Evolutionary conservation across 2,329 filamentous ascomycete species (phyloP).

Genomic region (Podosphaera aphanis): DNA sequence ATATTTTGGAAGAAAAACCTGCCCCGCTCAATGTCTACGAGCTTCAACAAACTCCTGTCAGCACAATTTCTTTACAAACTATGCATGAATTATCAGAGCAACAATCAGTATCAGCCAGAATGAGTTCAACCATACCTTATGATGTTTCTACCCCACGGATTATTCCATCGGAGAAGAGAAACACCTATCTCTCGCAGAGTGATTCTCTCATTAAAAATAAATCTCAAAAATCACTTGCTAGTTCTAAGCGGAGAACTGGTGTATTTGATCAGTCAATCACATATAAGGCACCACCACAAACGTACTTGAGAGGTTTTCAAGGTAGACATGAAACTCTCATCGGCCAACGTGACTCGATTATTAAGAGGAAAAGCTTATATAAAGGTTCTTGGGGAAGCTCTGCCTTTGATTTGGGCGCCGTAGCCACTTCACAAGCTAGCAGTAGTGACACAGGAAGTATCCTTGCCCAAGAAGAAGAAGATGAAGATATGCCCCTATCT

Average conservation of each 20-base stretch:
- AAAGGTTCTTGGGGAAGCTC: neutral
- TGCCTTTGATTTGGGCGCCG: neutral
- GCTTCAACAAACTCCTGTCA: constrained; percentile 35
- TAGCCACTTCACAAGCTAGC: neutral
- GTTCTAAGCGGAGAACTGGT: constrained; percentile 3
- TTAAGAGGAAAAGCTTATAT: neutral
- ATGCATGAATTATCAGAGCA: neutral
- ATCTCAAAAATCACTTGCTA: constrained; percentile 5
- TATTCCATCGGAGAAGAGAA: constrained; percentile 1
- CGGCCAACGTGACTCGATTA: neutral
- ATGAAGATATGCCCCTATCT: constrained; percentile 48
- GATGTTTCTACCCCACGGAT: neutral
- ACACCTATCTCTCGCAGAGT: constrained; percentile 3
- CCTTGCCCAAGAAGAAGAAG: neutral
- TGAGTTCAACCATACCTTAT: constrained; percentile 6
- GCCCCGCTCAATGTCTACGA: constrained; percentile 40
- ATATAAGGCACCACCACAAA: neutral
- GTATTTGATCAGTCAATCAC: too few relatives aligned
- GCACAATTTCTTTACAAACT: constrained; percentile 4
- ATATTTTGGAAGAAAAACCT: constrained; percentile 24
- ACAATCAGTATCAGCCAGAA: constrained; percentile 1
- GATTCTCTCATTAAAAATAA: constrained; percentile 3
- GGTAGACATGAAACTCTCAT: neutral
- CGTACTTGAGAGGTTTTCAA: neutral
- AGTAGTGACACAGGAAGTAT: neutral